Conservation (phyloP, 1,284 basidiomycete species). For the Malassezia caprae region DNA sequence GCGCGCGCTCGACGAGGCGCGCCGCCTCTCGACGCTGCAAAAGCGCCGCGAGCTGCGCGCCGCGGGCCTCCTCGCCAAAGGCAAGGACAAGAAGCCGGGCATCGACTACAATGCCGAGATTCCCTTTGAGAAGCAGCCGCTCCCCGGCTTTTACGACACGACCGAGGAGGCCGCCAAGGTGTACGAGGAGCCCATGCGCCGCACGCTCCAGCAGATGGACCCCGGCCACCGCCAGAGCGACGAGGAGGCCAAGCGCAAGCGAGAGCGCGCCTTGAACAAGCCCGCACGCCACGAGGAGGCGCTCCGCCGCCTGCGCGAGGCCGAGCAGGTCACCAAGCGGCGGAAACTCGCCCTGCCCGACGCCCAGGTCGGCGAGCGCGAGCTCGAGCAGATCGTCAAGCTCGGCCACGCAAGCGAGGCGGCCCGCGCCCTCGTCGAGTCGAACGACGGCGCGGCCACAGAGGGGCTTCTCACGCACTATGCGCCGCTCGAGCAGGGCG, state of each 20-base stretch:
- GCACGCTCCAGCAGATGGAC: conserved; percentile 58
- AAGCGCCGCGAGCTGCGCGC: conserved; percentile 97
- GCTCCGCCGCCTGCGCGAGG: conserved; percentile 92
- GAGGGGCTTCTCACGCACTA: conserved; percentile 81
- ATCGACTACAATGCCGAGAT: conserved; percentile 99
- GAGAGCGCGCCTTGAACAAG: conserved; percentile 68
- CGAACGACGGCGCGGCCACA: conserved; percentile 56
- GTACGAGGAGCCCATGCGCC: conserved; percentile 77
- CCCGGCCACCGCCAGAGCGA: conserved; percentile 58
- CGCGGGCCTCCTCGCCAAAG: conserved; percentile 78
- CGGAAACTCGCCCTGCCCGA: conserved; percentile 73
- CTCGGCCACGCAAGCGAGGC: conserved; percentile 86
- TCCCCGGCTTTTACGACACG: conserved; percentile 92
- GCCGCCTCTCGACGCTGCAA: conserved; percentile 84
- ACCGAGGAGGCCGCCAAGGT: conserved; percentile 84
- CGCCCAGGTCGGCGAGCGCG: conserved; percentile 88
- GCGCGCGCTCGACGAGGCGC: conserved; percentile 71
- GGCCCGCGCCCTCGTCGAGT: conserved; percentile 66
- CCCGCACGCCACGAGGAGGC: conserved; percentile 67
- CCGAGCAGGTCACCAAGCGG: conserved; percentile 82
- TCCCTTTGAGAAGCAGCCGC: conserved; percentile 93
- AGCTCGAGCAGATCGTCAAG: conserved; percentile 97
- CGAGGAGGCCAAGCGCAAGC: conserved; percentile 54
- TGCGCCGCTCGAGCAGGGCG: conserved; percentile 74
- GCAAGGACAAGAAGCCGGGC: conserved; percentile 79